A percentile compares a stretch with the other conserved stretches of the same genome.
Conservation (phyloP, 192 early-diverging fungal species). For the Backusella tarrabulga region DNA sequence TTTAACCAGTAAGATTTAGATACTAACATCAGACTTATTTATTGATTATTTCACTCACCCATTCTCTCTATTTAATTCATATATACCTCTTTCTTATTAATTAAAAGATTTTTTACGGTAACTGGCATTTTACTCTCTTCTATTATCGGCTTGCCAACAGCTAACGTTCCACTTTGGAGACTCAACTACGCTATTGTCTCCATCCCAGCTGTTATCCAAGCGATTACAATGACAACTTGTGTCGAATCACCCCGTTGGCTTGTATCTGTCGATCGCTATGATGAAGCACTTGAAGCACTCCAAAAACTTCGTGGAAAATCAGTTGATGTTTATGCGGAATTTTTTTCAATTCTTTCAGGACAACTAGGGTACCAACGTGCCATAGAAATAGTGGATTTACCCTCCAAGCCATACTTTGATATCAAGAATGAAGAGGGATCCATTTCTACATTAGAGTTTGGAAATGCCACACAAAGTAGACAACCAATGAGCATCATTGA, state of each 20-base stretch:
- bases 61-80: constrained; percentile 40
- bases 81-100: constrained; percentile 25
- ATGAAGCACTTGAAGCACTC: constrained; percentile 61
- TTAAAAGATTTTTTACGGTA: constrained; percentile 66
- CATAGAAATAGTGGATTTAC: constrained; percentile 3
- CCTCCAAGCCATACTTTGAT: neutral
- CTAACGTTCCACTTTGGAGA: constrained; percentile 56
- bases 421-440: constrained; percentile 9
- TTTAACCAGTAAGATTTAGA: constrained; percentile 36
- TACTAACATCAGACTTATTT: neutral
- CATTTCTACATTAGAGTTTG: neutral
- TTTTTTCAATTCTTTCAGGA: constrained; percentile 20
- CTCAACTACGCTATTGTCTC: constrained; percentile 40
- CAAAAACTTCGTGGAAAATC: constrained; percentile 55
- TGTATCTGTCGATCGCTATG: constrained; percentile 48
- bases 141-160: constrained; percentile 44
- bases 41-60: constrained; percentile 38
- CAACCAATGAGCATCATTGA: constrained; percentile 29
- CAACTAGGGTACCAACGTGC: neutral
- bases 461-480: neutral
- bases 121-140: constrained; percentile 44
- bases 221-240: constrained; percentile 53
- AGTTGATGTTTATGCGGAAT: constrained; percentile 57
- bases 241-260: constrained; percentile 71
- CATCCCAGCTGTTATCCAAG: constrained; percentile 55